These are phyloP conservation scores for Suhomyces wounanorum DNA, from an alignment of 1,139 yeast species.

Conservation along the genomic window DNA sequence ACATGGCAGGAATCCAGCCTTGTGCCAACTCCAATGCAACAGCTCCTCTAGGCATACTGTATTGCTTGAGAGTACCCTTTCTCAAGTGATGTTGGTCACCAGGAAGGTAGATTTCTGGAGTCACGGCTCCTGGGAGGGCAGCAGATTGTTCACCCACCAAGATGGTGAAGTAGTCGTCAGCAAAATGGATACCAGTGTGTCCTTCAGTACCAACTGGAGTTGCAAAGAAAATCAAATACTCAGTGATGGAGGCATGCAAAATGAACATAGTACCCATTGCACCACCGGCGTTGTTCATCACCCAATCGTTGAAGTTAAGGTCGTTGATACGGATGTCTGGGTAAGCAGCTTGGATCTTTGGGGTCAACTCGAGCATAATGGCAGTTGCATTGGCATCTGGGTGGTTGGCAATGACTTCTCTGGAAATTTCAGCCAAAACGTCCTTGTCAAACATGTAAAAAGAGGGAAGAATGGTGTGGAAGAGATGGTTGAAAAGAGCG, in stretches of 20 bases:
- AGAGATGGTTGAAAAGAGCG: slow-evolving; percentile 43
- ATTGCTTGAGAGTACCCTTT: slow-evolving; percentile 79
- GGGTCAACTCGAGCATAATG: slow-evolving; percentile 61
- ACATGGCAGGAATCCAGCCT: slow-evolving; percentile 98
- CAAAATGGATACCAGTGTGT: slow-evolving; percentile 92
- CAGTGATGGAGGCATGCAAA: slow-evolving; percentile 92
- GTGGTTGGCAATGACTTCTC: slow-evolving; percentile 53
- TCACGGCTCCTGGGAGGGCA: slow-evolving; percentile 60
- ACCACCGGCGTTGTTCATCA: slow-evolving; percentile 96
- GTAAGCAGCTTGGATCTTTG: slow-evolving; percentile 60
- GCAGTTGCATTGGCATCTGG: slow-evolving; percentile 64
- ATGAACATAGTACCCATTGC: slow-evolving; percentile 99
- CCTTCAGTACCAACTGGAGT: slow-evolving; percentile 84
- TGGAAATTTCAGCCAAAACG: slow-evolving; percentile 49
- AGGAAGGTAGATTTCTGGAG: slow-evolving; percentile 69
- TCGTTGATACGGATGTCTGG: slow-evolving; percentile 61
- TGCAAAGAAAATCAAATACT: slow-evolving; percentile 57
- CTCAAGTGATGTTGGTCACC: slow-evolving; percentile 80
- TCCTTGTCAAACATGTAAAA: slow-evolving; percentile 60
- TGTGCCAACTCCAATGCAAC: slow-evolving; percentile 96
- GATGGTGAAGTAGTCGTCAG: slow-evolving; percentile 94
- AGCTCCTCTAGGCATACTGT: slow-evolving; percentile 76
- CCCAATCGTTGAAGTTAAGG: slow-evolving; percentile 80
- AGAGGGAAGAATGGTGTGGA: slow-evolving; percentile 66
- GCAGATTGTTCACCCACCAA: slow-evolving; percentile 78